These are phyloP conservation scores for Backusella luteola DNA, from an alignment of 192 early-diverging fungal species.

Conservation along the genomic window DNA sequence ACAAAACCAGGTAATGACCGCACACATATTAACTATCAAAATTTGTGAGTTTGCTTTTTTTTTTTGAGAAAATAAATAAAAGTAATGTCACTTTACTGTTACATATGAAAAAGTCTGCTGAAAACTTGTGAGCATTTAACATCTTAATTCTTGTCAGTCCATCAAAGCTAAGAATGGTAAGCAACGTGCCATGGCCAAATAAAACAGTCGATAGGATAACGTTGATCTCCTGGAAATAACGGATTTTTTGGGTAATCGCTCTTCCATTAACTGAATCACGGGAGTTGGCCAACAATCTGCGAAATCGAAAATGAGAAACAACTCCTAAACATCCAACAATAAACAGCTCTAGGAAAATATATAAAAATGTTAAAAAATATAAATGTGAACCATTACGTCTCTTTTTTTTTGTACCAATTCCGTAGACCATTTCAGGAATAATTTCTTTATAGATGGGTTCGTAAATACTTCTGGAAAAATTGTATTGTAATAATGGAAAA, in stretches of 20 bases:
- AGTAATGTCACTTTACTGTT: slow-evolving; percentile 20
- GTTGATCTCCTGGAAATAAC: slow-evolving; percentile 35
- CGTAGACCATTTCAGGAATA: slow-evolving; percentile 44
- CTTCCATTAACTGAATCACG: slow-evolving; percentile 14
- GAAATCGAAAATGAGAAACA: slow-evolving; percentile 25
- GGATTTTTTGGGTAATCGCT: slow-evolving; percentile 18
- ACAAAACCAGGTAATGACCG: slow-evolving; percentile 4
- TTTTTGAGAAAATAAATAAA: background rate
- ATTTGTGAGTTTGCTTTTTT: background rate
- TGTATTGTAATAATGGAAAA: slow-evolving; percentile 39
- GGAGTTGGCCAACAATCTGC: slow-evolving; percentile 22
- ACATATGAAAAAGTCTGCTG: slow-evolving; percentile 37
- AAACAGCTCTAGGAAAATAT: slow-evolving; percentile 6
- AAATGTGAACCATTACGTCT: background rate
- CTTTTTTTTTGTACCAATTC: slow-evolving; percentile 15
- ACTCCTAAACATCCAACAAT: slow-evolving; percentile 17
- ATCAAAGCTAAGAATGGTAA: slow-evolving; percentile 36
- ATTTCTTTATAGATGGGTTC: slow-evolving; percentile 35
- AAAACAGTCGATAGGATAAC: slow-evolving; percentile 21
- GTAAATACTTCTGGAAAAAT: slow-evolving; percentile 19
- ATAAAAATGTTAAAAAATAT: background rate
- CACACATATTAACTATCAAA: slow-evolving; percentile 8
- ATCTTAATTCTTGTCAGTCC: slow-evolving; percentile 27
- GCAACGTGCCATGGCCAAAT: slow-evolving; percentile 10
- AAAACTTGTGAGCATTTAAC: slow-evolving; percentile 29